phyloP scores from a whole-genome alignment of 164 flowering plant genomes.

The Buxus sempervirens region DNA sequence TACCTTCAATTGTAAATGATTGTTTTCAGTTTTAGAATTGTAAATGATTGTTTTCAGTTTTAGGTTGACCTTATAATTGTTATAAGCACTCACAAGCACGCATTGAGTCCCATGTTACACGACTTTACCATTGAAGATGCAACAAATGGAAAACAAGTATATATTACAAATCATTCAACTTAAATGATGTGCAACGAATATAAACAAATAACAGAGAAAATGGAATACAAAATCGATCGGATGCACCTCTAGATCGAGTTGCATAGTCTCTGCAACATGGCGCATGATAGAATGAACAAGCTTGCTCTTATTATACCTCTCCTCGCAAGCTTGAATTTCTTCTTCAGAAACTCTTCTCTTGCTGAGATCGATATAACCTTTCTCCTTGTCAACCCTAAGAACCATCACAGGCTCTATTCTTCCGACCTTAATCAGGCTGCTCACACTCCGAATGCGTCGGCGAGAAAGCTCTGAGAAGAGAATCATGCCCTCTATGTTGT shows the following conservation, averaged over 20 bases:
- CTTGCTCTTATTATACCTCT: constrained; percentile 93
- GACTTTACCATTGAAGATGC: no score
- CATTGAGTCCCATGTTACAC: no score
- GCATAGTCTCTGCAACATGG: constrained; percentile 86
- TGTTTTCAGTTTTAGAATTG: no score
- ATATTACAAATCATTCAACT: no score
- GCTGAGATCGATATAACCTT: constrained; percentile 87
- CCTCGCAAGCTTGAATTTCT: constrained; percentile 82
- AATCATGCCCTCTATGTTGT: constrained; percentile 96
- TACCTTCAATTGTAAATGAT: no score
- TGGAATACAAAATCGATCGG: not conserved
- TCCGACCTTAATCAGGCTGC: constrained; percentile 85
- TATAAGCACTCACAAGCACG: no score
- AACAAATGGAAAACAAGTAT: no score
- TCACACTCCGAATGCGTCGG: constrained; percentile 84
- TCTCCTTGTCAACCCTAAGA: constrained; percentile 83
- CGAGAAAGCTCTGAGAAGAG: constrained; percentile 93
- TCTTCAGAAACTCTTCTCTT: constrained; percentile 87
- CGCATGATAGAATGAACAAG: constrained; percentile 96
- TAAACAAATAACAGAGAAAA: not conserved
- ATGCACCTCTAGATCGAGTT: constrained; percentile 75
- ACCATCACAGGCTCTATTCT: constrained; percentile 95
- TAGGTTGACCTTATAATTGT: no score
- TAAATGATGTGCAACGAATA: no score
- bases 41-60: no score